Percentiles rank a stretch among this genome's conserved stretches.
phyloP scores from a whole-genome alignment of 1,284 basidiomycete genomes.

The Rhodotorula sp. region DNA sequence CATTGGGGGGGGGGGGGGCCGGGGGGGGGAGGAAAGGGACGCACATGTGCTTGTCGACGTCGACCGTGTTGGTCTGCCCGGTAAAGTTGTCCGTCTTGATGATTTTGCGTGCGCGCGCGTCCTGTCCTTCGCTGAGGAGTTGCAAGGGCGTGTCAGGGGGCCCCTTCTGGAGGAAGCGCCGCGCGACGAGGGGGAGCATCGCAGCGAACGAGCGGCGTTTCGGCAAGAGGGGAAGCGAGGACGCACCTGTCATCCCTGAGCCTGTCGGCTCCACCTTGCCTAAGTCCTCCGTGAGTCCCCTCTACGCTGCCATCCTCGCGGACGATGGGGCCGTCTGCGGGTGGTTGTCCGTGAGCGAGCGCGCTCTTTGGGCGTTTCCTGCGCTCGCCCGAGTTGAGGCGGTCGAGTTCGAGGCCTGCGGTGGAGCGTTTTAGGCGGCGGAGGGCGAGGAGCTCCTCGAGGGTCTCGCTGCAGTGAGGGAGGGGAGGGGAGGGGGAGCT shows the following conservation, averaged over 20 bases:
- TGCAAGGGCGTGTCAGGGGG: background rate
- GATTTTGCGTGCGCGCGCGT: constrained; percentile 60
- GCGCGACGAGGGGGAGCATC: too few relatives aligned
- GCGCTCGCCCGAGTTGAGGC: constrained; percentile 77
- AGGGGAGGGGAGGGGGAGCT: too few relatives aligned
- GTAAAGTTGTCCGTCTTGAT: constrained; percentile 92
- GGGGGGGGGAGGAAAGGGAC: constrained; percentile 45
- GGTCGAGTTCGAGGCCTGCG: constrained; percentile 82
- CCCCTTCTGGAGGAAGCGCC: too few relatives aligned
- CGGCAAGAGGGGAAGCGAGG: too few relatives aligned
- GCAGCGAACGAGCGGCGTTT: too few relatives aligned
- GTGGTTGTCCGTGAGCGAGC: constrained; percentile 52
- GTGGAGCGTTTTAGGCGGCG: constrained; percentile 69
- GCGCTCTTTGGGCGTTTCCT: constrained; percentile 55
- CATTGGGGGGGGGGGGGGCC: background rate
- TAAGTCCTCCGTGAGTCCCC: constrained; percentile 30
- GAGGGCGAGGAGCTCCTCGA: constrained; percentile 82
- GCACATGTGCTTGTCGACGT: constrained; percentile 97
- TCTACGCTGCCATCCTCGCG: constrained; percentile 38
- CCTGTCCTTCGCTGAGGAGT: constrained; percentile 59
- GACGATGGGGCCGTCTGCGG: constrained; percentile 44
- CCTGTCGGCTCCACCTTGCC: constrained; percentile 16
- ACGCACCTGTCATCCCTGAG: constrained; percentile 56
- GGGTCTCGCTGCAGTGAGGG: constrained; percentile 51
- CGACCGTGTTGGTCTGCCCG: constrained; percentile 89